These are phyloP conservation scores for Raffaelea ambrosiae DNA, from an alignment of 2,329 filamentous ascomycete species.

Conservation along the genomic window DNA sequence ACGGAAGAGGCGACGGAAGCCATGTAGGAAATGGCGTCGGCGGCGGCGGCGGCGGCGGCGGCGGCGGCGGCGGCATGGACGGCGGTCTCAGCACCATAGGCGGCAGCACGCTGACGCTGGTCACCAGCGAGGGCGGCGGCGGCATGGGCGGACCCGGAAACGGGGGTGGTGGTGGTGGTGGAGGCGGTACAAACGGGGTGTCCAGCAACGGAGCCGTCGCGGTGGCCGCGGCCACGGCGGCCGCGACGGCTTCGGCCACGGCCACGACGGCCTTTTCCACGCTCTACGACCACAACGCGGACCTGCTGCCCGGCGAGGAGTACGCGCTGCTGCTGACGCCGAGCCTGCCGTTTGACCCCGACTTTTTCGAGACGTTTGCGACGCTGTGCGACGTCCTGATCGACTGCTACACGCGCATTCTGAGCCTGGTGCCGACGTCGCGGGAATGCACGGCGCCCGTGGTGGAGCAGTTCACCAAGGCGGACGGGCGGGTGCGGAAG, in stretches of 20 bases:
- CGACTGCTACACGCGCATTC: constrained; percentile 76
- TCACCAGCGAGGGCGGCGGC: constrained; percentile 9
- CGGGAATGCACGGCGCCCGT: constrained; percentile 61
- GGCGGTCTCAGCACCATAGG: constrained; percentile 26
- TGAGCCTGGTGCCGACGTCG: constrained; percentile 66
- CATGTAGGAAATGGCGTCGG: not conserved
- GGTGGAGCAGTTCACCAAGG: constrained; percentile 82
- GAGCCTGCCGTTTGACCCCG: constrained; percentile 85
- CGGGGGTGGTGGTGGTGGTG: constrained; percentile 20
- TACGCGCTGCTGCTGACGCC: constrained; percentile 89
- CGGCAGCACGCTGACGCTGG: constrained; percentile 11
- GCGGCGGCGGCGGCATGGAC: constrained; percentile 16
- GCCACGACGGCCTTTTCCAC: constrained; percentile 18
- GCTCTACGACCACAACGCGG: constrained; percentile 51
- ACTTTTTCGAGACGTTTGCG: constrained; percentile 94
- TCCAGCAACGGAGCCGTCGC: not conserved
- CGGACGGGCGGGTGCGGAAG: constrained; percentile 77
- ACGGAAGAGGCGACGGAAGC: constrained; percentile 12
- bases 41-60: constrained; percentile 3
- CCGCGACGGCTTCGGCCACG: constrained; percentile 18
- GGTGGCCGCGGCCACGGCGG: constrained; percentile 15
- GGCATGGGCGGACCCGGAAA: constrained; percentile 18
- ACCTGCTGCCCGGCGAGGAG: constrained; percentile 72
- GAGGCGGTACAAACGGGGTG: constrained; percentile 18
- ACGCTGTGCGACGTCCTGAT: constrained; percentile 93